These are phyloP conservation scores for Astragalus membranaceus DNA, from an alignment of 306 rosid species.

Conservation along the genomic window DNA sequence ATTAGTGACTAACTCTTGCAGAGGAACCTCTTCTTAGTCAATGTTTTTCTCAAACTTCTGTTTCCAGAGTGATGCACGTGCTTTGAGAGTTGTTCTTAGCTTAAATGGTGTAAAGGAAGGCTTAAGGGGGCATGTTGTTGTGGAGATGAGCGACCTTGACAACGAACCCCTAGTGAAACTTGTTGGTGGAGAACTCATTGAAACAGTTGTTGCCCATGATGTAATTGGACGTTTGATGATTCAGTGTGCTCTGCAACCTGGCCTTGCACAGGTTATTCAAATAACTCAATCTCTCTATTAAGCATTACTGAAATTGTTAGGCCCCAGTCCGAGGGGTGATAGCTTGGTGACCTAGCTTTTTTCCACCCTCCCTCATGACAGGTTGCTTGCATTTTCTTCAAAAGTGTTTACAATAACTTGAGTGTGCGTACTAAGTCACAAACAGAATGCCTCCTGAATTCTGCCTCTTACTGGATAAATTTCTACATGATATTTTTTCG, in stretches of 20 bases:
- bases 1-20: background rate
- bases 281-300: slow-evolving; percentile 10
- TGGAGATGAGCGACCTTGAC: slow-evolving; percentile 98
- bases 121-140: slow-evolving; percentile 84
- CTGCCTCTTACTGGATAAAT: background rate
- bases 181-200: slow-evolving; percentile 92
- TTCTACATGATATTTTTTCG: background rate
- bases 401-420: background rate
- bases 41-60: slow-evolving; percentile 9
- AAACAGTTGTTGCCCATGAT: slow-evolving; percentile 99
- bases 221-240: slow-evolving; percentile 98
- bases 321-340: background rate
- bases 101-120: slow-evolving; percentile 93
- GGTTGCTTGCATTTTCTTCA: background rate
- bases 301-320: background rate
- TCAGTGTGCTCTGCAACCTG: slow-evolving; percentile 98
- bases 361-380: background rate
- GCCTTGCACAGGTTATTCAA: slow-evolving; percentile 87
- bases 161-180: slow-evolving; percentile 96
- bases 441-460: background rate
- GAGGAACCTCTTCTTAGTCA: slow-evolving; percentile 16
- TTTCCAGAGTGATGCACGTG: slow-evolving; percentile 93
- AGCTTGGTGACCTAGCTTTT: slow-evolving; percentile 1
- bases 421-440: background rate
- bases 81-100: slow-evolving; percentile 97